Evolutionary conservation across 192 early-diverging fungal species (phyloP).

Genomic region (Linnemannia hyalina): DNA sequence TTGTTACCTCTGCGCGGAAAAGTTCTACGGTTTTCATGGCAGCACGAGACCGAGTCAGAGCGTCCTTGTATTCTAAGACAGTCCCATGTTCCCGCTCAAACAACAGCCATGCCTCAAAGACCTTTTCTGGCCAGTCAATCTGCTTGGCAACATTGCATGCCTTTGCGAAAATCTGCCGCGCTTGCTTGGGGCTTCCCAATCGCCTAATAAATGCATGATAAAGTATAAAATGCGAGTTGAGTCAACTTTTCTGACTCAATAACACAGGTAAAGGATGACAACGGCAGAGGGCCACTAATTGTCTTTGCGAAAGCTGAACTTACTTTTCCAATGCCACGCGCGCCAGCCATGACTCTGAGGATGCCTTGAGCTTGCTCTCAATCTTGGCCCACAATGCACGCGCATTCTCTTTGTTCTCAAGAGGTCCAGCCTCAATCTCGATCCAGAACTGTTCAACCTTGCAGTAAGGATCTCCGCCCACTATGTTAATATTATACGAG

Average conservation of each 20-base stretch:
- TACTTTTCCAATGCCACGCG: conserved; percentile 36
- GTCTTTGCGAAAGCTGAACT: neutral
- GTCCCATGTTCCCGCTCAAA: conserved; percentile 36
- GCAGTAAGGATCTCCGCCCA: conserved; percentile 44
- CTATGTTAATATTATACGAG: neutral
- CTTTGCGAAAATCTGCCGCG: conserved; percentile 21
- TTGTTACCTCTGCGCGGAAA: conserved; percentile 24
- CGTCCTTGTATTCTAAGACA: conserved; percentile 25
- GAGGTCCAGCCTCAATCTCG: conserved; percentile 20
- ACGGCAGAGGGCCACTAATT: too few relatives aligned
- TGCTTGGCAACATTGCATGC: conserved; percentile 20
- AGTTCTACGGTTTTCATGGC: conserved; percentile 36
- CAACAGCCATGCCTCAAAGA: conserved; percentile 37
- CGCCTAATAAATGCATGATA: neutral
- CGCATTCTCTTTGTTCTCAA: conserved; percentile 20
- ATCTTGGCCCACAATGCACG: conserved; percentile 35
- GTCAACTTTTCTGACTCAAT: neutral
- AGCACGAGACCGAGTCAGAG: conserved; percentile 17
- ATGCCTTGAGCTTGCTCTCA: conserved; percentile 19
- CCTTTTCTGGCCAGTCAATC: conserved; percentile 49
- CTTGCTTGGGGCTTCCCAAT: conserved; percentile 17
- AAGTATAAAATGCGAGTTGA: neutral
- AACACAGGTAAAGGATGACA: neutral
- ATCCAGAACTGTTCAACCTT: conserved; percentile 38
- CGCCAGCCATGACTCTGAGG: conserved; percentile 37